phyloP scores from a whole-genome alignment of 1,284 basidiomycete species.

The Sparassis latifolia region DNA sequence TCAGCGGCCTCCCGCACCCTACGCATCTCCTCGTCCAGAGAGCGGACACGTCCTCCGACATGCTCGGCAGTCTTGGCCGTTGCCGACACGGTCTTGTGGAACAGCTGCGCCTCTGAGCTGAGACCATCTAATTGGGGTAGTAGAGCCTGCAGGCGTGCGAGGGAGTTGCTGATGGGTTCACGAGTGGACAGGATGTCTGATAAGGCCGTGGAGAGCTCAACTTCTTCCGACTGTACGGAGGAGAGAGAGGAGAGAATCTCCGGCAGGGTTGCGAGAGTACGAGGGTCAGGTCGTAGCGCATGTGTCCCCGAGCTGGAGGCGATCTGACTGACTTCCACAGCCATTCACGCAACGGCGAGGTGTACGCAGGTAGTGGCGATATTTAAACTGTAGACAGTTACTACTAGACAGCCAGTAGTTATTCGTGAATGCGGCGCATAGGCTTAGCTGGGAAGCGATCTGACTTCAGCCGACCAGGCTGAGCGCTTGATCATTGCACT shows the following conservation, averaged over 20 bases:
- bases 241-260: constrained; percentile 70
- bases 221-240: constrained; percentile 72
- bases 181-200: constrained; percentile 65
- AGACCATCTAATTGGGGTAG: constrained; percentile 60
- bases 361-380: background rate
- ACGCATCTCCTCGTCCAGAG: constrained; percentile 87
- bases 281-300: constrained; percentile 7
- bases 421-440: too few relatives aligned
- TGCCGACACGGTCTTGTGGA: constrained; percentile 52
- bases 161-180: constrained; percentile 59
- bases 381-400: too few relatives aligned
- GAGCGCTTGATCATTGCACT: too few relatives aligned
- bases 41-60: constrained; percentile 83
- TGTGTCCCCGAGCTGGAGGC: too few relatives aligned
- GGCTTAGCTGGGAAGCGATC: too few relatives aligned
- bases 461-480: too few relatives aligned
- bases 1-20: constrained; percentile 82
- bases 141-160: constrained; percentile 59
- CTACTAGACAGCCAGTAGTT: too few relatives aligned
- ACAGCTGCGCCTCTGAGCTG: constrained; percentile 50
- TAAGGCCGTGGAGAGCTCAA: constrained; percentile 72
- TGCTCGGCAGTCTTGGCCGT: constrained; percentile 84
- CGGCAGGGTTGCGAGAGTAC: constrained; percentile 50
- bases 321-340: background rate
- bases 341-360: too few relatives aligned